Conservation (phyloP, 2,329 filamentous ascomycete genomes). For the Neofusicoccum sp. region DNA sequence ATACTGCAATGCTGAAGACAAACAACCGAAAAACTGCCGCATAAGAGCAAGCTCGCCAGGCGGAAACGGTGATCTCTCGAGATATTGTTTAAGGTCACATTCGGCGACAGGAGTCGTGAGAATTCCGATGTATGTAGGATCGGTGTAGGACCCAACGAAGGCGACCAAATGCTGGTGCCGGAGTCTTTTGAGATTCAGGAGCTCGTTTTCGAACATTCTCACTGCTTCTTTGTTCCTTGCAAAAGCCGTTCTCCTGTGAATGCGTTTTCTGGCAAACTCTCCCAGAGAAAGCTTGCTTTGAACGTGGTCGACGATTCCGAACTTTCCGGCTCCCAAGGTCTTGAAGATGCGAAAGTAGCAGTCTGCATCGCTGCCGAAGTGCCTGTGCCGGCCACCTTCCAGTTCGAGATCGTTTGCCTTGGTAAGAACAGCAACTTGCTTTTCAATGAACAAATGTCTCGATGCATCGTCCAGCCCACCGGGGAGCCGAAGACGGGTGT, state of each 20-base stretch:
- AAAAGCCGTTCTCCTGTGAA: neutral
- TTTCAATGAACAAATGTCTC: neutral
- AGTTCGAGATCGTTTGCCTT: neutral
- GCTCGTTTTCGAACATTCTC: neutral
- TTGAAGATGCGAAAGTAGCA: neutral
- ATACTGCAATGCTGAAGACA: constrained; percentile 1
- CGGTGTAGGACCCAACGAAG: neutral
- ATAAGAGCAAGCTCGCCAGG: neutral
- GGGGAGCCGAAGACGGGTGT: neutral
- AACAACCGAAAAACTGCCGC: constrained; percentile 6
- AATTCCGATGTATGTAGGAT: neutral
- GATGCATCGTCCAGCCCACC: neutral
- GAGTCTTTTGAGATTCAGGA: neutral
- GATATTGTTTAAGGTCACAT: neutral
- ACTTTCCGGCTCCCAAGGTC: neutral
- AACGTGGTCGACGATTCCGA: neutral
- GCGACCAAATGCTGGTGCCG: neutral
- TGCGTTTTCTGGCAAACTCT: neutral
- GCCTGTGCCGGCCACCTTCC: neutral
- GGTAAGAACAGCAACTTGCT: neutral
- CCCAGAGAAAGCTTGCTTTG: neutral
- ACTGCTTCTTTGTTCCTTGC: neutral
- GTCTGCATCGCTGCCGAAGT: neutral
- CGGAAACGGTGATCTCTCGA: neutral
- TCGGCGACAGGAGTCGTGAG: neutral